Evolutionary conservation across 1,284 basidiomycete species (phyloP), one percentile per base, ranked within the genome.

Genomic region (Microbotryum lychnidis-dioicae): DNA sequence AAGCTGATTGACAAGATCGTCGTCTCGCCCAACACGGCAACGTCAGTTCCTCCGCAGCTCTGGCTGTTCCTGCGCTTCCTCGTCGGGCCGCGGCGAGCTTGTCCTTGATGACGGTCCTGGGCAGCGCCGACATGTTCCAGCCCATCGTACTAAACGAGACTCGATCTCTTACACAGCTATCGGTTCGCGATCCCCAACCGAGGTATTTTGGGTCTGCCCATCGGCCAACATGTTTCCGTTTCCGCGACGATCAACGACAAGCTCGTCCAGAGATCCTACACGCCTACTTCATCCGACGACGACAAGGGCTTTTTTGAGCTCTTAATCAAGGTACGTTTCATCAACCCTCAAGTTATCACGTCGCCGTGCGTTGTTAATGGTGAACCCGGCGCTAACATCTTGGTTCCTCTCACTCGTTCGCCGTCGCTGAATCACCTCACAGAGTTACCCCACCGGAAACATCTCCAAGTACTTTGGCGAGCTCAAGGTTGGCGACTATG

Each of bases 391-490:
- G 20, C 47, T 31, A 44, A 50, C 50, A 49, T 16, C 29, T 18
- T 31, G 29, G 50, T 20, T 47, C 54, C 45, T 49, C 44, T 16
- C 56, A 23, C 29, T 37, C 12, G 12, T 31, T 54, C 25, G 59
- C 58, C 51, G 29, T 57, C 44, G 18, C 37, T 10, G 16, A 48
- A 56, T 59, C 52, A 56, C 42, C 46, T 9, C 62, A 8, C 70
- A 93, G 91, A 83, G 91, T 7, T 98, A 98, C 75, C 91, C 94
- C 73, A 86, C 91, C 75, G 96, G 96, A 63, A 97, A 97, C 79
- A 88, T 98, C 73, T 97, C 94, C 23, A 84, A 86, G 66, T 83
- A 88, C 77, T 81, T 96, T 72, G 83, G 82, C 50, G 78, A 83
- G 57, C 82, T 92, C 75, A 90, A 87, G 71, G 80, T 94, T 67